Conservation (phyloP, 805 yeast genomes). For the Spathaspora girioi region DNA sequence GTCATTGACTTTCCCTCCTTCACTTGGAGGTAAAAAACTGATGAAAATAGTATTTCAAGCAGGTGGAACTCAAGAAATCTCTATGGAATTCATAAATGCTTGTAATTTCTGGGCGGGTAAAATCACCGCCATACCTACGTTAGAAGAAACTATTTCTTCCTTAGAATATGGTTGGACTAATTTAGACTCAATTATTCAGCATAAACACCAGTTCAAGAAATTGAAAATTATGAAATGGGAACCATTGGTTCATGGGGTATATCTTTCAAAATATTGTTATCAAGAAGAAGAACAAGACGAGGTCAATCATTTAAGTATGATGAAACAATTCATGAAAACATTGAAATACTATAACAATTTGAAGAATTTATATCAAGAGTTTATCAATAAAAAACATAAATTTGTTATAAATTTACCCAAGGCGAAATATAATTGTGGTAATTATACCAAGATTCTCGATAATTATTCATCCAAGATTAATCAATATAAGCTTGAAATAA, state of each 20-base stretch:
- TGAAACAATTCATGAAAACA: slow-evolving; percentile 42
- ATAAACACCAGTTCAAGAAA: slow-evolving; percentile 27
- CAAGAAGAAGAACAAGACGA: slow-evolving; percentile 13
- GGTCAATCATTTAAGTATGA: slow-evolving; percentile 33
- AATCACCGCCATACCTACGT: slow-evolving; percentile 71
- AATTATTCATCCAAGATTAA: slow-evolving; percentile 41
- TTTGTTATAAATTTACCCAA: slow-evolving; percentile 29
- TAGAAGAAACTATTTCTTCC: slow-evolving; percentile 66
- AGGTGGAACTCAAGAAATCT: slow-evolving; percentile 56
- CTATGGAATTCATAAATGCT: slow-evolving; percentile 66
- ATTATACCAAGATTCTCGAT: slow-evolving; percentile 30
- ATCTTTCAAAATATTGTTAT: slow-evolving; percentile 31
- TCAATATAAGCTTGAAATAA: slow-evolving; percentile 43
- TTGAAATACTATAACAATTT: slow-evolving; percentile 38
- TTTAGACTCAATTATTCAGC: slow-evolving; percentile 26
- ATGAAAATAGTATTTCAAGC: slow-evolving; percentile 58
- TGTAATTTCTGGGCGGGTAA: slow-evolving; percentile 92
- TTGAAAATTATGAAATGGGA: slow-evolving; percentile 42
- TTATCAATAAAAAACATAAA: slow-evolving; percentile 23
- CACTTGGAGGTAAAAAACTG: slow-evolving; percentile 28
- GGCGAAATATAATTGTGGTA: slow-evolving; percentile 20
- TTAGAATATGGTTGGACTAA: slow-evolving; percentile 81
- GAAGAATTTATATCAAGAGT: slow-evolving; percentile 30
- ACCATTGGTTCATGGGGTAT: slow-evolving; percentile 36
- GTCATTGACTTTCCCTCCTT: slow-evolving; percentile 54